Evolutionary conservation across 2,329 filamentous ascomycete genomes (phyloP), one percentile per base, ranked within the genome.

Genomic region (Fonsecaea erecta): DNA sequence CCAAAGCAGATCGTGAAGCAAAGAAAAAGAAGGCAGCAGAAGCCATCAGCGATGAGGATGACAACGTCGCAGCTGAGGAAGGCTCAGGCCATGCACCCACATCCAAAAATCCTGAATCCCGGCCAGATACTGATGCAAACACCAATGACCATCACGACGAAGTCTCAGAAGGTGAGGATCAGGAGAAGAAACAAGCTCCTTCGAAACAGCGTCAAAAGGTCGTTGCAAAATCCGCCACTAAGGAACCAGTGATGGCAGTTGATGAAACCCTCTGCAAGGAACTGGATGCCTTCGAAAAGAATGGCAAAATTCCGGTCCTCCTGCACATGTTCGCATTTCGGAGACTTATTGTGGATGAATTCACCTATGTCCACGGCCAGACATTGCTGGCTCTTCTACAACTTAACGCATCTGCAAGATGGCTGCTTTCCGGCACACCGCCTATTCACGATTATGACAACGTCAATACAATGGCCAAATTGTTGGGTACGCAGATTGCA

Each of bases 341-440:
- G 61, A 80, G 88, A 5, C 64, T 90, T 0, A 81, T 90, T 1
- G 78, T 89, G 1, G 88, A 90, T 66, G 88, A 90, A 68, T 89
- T 86, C 68, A 85, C 87, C 0, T 87, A 89, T 67, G 76, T 84
- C 4, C 77, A 79, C 52, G 72, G 77, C 16, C 74, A 80, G 56
- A 75, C 78, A 57, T 75, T 79, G 65, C 73, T 78, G 0, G 76
- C 79, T 0, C 75, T 86, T 4, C 75, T 80, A 6, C 76, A 75
- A 0, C 71, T 88, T 1, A 72, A 79, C 28, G 81, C 84, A 11
- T 77, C 80, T 48, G 85, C 83, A 46, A 82, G 81, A 60, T 90
- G 87, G 87, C 78, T 87, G 6, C 76, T 90, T 1, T 90, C 87
- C 0, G 88, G 85, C 2, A 90, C 88, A 0, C 87, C 88, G 1